phyloP scores from a whole-genome alignment of 2,329 filamentous ascomycete species.

The Drechslerella coelobrocha region DNA sequence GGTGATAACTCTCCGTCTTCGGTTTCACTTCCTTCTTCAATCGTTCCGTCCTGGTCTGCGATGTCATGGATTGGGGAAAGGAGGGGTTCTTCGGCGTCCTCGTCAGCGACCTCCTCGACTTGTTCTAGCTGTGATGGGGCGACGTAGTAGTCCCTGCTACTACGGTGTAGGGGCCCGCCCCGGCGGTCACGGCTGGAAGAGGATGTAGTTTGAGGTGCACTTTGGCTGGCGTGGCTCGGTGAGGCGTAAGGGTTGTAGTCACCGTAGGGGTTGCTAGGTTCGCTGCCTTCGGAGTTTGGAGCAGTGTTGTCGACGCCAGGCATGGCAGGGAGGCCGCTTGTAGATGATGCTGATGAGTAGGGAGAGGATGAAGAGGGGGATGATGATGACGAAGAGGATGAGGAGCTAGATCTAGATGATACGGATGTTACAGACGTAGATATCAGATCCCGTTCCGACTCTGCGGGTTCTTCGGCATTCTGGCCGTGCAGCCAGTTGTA shows the following conservation, averaged over 20 bases:
- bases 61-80: conserved; percentile 9
- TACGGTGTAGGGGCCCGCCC: conserved; percentile 11
- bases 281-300: neutral
- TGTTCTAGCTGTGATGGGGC: conserved; percentile 26
- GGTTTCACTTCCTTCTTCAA: too few relatives aligned
- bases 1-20: neutral
- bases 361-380: conserved; percentile 13
- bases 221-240: neutral
- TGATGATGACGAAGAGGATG: conserved; percentile 5
- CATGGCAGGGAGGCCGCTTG: conserved; percentile 33
- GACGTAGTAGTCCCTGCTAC: conserved; percentile 35
- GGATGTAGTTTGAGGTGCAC: neutral
- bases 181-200: neutral
- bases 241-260: neutral
- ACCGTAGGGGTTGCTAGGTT: neutral
- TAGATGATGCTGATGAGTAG: neutral
- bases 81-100: conserved; percentile 14
- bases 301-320: conserved; percentile 38
- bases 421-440: conserved; percentile 20
- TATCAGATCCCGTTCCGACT: conserved; percentile 12
- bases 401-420: conserved; percentile 16
- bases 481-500: conserved; percentile 31
- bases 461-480: conserved; percentile 9
- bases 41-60: too few relatives aligned
- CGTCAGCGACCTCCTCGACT: conserved; percentile 29